Evolutionary conservation across 164 flowering plant species (phyloP).

Genomic region (Echeveria elegans): DNA sequence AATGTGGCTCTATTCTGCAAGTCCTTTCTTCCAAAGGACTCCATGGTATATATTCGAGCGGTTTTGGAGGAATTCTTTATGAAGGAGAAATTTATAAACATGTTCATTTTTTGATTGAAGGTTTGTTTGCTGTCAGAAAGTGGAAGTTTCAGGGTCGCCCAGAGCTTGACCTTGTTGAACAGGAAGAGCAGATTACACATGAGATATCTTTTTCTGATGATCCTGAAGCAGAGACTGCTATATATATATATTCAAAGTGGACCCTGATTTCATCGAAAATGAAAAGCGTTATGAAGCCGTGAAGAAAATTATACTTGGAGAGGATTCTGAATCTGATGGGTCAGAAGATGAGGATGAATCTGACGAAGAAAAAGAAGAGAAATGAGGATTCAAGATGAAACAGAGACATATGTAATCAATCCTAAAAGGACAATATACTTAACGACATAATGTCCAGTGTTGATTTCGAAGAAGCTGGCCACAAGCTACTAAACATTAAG

Average conservation of each 20-base stretch:
- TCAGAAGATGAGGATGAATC: conserved; percentile 44
- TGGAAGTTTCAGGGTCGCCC: conserved; percentile 77
- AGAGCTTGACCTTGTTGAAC: no score
- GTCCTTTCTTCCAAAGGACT: conserved; percentile 89
- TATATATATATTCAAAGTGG: conserved; percentile 14
- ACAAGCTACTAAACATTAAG: no score
- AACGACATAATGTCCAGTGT: no score
- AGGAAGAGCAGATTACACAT: no score
- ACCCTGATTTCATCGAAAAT: conserved; percentile 55
- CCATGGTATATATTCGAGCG: conserved; percentile 28
- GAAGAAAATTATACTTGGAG: conserved; percentile 56
- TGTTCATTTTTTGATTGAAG: conserved; percentile 88
- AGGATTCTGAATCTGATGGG: conserved; percentile 52
- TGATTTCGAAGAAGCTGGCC: no score
- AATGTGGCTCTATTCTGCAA: conserved; percentile 90
- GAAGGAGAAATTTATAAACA: conserved; percentile 23
- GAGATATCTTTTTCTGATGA: no score
- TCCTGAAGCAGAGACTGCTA: no score
- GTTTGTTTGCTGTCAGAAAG: conserved; percentile 78
- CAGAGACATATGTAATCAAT: no score
- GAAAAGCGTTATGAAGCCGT: conserved; percentile 61
- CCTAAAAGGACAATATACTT: no score
- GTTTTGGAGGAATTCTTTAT: no score
- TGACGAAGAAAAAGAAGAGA: conserved; percentile 39
- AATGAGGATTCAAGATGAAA: conserved; percentile 65